Evolutionary conservation across 805 yeast genomes (phyloP), one percentile per base, ranked within the genome.

Genomic region (Myxozyma nipponensis): DNA sequence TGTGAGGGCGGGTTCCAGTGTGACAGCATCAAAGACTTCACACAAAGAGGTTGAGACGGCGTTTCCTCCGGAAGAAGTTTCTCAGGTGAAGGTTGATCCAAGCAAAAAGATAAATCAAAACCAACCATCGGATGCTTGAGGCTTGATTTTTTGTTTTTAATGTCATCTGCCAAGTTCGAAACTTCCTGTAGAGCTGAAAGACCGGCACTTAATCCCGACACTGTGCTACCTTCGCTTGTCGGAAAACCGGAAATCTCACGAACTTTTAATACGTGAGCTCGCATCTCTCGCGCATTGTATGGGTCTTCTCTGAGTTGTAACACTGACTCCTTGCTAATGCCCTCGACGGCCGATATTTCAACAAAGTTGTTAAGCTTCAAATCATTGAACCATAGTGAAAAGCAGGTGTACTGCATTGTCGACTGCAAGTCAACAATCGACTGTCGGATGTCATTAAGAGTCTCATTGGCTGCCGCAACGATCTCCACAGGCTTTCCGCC

Each of bases 1-100:
- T 83, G 72, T 26, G 91, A 83, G 13, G 88, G 88, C 3, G 97
- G 96, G 57, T 86, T 83, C 93, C 96, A 91, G 47, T 79, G 78
- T 13, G 96, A 86, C 44, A 88, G 66, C 46, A 74, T 77, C 54
- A 93, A 69, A 6, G 91, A 84, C 47, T 76, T 73, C 17, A 79
- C 71, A n/a, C 45, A 42, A 17, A 18, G 36, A 9, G 54, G 57
- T 17, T 37, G 59, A 9, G 39, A 25, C 13, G 7, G 13, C 7
- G 13, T 9, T 17, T 35, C 19, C 6, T 35, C 38, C 9, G 15
- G 21, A 10, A n/a, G 15, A n/a, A 10, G 6, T 7, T 43, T 44
- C 10, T 42, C 54, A 2, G 51, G 19, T 18, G 58, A 52, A 17
- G 46, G 24, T 7, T 46, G 21, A 4, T 39, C 40, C 3, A 21